Evolutionary conservation across 352 stramenopile genomes (phyloP).

Genomic region (Hyaloperonospora brassicae): DNA sequence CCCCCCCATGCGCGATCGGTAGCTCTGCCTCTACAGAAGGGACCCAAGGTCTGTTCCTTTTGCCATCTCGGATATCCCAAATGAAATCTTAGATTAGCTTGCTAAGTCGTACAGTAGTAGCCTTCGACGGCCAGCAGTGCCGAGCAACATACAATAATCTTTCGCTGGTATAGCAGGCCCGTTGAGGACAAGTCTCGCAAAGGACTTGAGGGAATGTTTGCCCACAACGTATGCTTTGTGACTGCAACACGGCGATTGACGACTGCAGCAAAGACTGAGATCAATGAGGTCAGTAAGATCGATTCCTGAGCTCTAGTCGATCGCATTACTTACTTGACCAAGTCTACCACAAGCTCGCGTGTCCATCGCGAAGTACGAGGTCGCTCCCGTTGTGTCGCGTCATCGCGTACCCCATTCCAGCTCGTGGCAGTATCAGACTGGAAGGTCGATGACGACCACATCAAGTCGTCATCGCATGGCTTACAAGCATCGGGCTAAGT

Average conservation of each 20-base stretch:
- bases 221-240: conserved; percentile 97
- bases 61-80: too few relatives aligned
- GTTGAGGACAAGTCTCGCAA: conserved; percentile 68
- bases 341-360: too few relatives aligned
- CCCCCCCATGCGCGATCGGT: too few relatives aligned
- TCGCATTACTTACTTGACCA: neutral
- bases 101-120: too few relatives aligned
- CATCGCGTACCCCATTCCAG: conserved; percentile 77
- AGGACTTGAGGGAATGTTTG: conserved; percentile 97
- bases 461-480: conserved; percentile 87
- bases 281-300: conserved; percentile 73
- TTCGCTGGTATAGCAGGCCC: conserved; percentile 15
- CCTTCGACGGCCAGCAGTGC: too few relatives aligned
- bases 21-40: too few relatives aligned
- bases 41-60: too few relatives aligned
- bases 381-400: conserved; percentile 40
- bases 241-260: conserved; percentile 92
- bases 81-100: too few relatives aligned
- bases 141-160: too few relatives aligned
- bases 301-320: neutral
- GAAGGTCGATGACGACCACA: conserved; percentile 90
- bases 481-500: conserved; percentile 84
- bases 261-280: conserved; percentile 90
- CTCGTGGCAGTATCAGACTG: conserved; percentile 80
- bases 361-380: too few relatives aligned